These are phyloP conservation scores for Iberis pinnata DNA, from an alignment of 345 rosid genomes.

Conservation along the genomic window DNA sequence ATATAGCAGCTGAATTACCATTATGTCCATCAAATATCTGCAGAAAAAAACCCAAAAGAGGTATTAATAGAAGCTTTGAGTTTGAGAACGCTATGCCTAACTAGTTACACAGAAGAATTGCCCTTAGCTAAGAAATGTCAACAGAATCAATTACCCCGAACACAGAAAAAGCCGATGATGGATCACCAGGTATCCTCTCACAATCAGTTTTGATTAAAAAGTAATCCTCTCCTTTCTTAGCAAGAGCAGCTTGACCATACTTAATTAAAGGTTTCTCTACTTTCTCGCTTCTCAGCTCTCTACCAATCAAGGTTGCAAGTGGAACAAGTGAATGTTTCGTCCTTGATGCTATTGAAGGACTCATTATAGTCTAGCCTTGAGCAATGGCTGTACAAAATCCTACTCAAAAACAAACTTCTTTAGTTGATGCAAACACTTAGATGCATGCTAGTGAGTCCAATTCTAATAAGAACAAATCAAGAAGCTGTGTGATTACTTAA, in stretches of 20 bases:
- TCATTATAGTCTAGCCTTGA: constrained; percentile 48
- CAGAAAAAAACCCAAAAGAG: constrained; percentile 15
- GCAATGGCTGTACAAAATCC: constrained; percentile 34
- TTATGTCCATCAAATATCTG: constrained; percentile 98
- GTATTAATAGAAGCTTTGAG: neutral
- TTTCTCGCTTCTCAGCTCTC: constrained; percentile 80
- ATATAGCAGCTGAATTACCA: constrained; percentile 97
- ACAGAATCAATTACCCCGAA: constrained; percentile 58
- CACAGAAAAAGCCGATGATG: constrained; percentile 80
- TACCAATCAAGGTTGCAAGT: constrained; percentile 85
- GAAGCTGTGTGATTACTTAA: too few relatives aligned
- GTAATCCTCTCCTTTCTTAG: constrained; percentile 97
- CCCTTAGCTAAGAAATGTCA: too few relatives aligned
- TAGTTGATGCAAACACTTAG: neutral
- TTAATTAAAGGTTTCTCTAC: constrained; percentile 77
- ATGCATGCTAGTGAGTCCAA: neutral
- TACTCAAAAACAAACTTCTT: constrained; percentile 4
- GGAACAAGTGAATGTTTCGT: constrained; percentile 77
- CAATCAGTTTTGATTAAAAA: constrained; percentile 74
- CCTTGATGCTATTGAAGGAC: constrained; percentile 53
- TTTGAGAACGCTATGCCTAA: neutral
- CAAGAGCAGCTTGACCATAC: constrained; percentile 94
- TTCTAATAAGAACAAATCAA: neutral
- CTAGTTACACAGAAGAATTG: neutral
- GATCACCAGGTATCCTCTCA: constrained; percentile 69